Percentiles rank a stretch among this genome's conserved stretches.
Conservation (phyloP, 1,284 basidiomycete genomes). For the Marasmius fiardii region DNA sequence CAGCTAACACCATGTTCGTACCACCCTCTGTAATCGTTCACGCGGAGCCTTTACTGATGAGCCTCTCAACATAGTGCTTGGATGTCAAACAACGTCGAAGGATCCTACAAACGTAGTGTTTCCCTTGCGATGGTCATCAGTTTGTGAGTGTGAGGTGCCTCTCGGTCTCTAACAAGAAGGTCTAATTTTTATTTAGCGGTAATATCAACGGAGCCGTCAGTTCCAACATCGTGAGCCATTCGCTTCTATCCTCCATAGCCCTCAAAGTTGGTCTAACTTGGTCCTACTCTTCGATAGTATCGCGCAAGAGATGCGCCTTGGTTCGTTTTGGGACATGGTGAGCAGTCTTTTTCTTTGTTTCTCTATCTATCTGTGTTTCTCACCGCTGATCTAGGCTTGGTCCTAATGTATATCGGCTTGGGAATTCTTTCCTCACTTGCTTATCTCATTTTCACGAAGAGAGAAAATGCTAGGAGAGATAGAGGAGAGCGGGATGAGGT, state of each 20-base stretch:
- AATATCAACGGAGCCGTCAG: conserved; percentile 71
- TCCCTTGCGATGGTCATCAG: conserved; percentile 68
- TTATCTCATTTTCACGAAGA: conserved; percentile 45
- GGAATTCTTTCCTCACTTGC: conserved; percentile 51
- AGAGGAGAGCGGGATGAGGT: conserved; percentile 66
- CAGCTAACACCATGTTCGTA: conserved; percentile 59
- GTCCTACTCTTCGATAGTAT: conserved; percentile 38
- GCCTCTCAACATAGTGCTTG: conserved; percentile 44
- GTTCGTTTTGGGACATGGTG: conserved; percentile 59
- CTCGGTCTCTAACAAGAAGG: background rate
- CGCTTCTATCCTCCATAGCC: background rate
- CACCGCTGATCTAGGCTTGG: conserved; percentile 35
- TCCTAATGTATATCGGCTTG: conserved; percentile 67
- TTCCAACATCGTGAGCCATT: conserved; percentile 59
- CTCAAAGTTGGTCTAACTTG: conserved; percentile 2
- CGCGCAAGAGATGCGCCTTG: conserved; percentile 63
- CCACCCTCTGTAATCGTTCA: background rate
- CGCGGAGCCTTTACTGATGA: background rate
- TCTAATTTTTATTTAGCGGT: conserved; percentile 34
- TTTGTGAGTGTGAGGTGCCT: conserved; percentile 32
- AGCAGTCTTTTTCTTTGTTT: conserved; percentile 20
- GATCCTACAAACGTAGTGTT: conserved; percentile 74
- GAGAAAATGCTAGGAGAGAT: conserved; percentile 61
- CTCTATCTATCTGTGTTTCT: conserved; percentile 21
- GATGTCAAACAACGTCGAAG: conserved; percentile 72